Conservation (phyloP, 768 basidiomycete species). For the Naematelia encephala region DNA sequence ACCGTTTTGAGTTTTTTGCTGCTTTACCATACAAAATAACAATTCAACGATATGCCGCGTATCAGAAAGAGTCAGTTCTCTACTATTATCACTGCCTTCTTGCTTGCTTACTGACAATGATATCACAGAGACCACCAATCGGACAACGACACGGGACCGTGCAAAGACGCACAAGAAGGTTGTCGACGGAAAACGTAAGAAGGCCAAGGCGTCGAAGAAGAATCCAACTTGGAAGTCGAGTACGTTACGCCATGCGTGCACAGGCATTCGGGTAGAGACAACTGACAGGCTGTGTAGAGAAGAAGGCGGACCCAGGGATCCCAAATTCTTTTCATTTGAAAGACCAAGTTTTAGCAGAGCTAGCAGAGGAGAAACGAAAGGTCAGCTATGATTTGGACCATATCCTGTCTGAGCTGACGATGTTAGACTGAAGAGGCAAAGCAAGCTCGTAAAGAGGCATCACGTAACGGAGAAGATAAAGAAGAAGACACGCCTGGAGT, state of each 20-base stretch:
- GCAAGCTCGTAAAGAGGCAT: conserved; percentile 59
- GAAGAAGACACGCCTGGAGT: conserved; percentile 49
- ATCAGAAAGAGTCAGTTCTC: conserved; percentile 51
- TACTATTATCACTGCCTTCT: too few relatives aligned
- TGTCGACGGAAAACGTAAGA: conserved; percentile 72
- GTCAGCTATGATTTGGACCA: conserved; percentile 53
- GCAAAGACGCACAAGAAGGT: conserved; percentile 71
- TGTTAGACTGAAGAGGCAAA: conserved; percentile 71
- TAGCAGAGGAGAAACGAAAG: conserved; percentile 72
- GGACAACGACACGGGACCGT: conserved; percentile 68
- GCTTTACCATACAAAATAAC: conserved; percentile 2
- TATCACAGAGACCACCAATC: conserved; percentile 73
- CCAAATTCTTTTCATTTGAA: conserved; percentile 92
- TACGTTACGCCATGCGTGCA: too few relatives aligned
- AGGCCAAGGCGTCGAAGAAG: conserved; percentile 69
- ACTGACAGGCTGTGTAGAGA: conserved; percentile 49
- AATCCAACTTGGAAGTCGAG: conserved; percentile 85
- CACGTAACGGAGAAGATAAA: conserved; percentile 53
- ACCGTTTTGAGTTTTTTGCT: neutral
- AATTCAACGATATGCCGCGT: conserved; percentile 34
- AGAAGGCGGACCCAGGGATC: conserved; percentile 85
- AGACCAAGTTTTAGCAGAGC: conserved; percentile 86
- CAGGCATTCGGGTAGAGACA: conserved; percentile 32
- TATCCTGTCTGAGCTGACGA: neutral
- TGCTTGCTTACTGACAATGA: too few relatives aligned